Conservation (phyloP, 2,329 filamentous ascomycete species). For the Botrytis hyacinthi region DNA sequence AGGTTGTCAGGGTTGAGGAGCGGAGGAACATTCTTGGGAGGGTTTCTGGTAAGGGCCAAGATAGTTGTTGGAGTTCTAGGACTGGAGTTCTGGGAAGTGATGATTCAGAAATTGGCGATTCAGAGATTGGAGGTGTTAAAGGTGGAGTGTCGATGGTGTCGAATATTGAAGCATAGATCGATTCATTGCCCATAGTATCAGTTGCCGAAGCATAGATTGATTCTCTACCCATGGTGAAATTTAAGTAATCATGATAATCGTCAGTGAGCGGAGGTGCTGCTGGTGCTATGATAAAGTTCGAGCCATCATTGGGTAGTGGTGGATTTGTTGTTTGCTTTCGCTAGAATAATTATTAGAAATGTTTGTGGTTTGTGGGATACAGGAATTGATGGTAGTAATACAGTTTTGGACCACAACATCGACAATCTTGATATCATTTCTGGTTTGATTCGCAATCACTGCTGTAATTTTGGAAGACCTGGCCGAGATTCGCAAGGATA, state of each 20-base stretch:
- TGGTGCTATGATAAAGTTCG: not conserved
- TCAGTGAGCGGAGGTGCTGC: not conserved
- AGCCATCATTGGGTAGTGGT: not conserved
- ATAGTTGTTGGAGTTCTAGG: conserved; percentile 1
- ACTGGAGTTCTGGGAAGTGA: not conserved
- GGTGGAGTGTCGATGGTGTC: not conserved
- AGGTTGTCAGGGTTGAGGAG: conserved; percentile 3
- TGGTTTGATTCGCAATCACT: not conserved
- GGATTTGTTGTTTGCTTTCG: not conserved
- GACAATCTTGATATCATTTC: not conserved
- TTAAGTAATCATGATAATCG: not conserved
- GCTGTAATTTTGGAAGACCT: not conserved
- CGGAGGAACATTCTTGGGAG: conserved; percentile 8
- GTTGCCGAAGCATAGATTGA: not conserved
- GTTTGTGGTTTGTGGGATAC: not conserved
- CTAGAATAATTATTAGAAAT: conserved; percentile 9
- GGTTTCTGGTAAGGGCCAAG: conserved; percentile 4
- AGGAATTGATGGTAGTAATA: not conserved
- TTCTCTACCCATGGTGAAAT: not conserved
- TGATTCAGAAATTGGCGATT: not conserved
- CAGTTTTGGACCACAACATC: not conserved
- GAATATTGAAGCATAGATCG: not conserved
- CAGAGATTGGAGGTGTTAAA: not conserved
- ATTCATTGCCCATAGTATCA: not conserved
- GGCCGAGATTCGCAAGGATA: not conserved